Conservation (phyloP, 306 rosid species). For the Hippophae tibetana region DNA sequence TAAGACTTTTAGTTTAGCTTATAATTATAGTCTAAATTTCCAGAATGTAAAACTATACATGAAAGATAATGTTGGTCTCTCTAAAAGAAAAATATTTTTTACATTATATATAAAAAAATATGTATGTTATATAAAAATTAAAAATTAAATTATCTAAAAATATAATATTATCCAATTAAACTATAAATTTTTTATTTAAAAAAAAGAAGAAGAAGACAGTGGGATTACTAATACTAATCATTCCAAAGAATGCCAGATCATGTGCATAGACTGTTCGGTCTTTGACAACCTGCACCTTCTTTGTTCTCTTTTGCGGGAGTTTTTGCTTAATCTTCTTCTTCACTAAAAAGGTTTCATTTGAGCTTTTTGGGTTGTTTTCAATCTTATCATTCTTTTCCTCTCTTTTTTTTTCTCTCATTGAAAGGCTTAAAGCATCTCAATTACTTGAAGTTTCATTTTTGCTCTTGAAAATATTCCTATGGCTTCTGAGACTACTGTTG, state of each 20-base stretch:
- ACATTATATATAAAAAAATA: too few relatives aligned
- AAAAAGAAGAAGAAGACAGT: neutral
- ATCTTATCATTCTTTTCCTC: conserved; percentile 41
- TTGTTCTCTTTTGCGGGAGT: conserved; percentile 14
- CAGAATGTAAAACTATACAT: too few relatives aligned
- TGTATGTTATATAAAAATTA: conserved; percentile 19
- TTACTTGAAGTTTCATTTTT: conserved; percentile 2
- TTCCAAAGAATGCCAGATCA: conserved; percentile 48
- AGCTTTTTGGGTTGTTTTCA: conserved; percentile 50
- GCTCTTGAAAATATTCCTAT: conserved; percentile 24
- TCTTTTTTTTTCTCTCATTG: neutral
- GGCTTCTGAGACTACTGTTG: conserved; percentile 33
- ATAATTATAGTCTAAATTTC: too few relatives aligned
- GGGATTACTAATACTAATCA: conserved; percentile 40
- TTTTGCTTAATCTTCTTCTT: conserved; percentile 25
- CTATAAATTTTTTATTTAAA: too few relatives aligned
- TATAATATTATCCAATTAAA: too few relatives aligned
- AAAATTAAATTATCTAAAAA: conserved; percentile 14
- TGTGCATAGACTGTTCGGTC: conserved; percentile 49
- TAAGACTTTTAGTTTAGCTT: too few relatives aligned
- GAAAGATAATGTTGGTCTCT: too few relatives aligned
- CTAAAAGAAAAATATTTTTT: neutral
- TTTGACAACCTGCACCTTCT: conserved; percentile 43
- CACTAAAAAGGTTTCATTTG: conserved; percentile 8
- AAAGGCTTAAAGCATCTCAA: conserved; percentile 12